These are phyloP conservation scores for Plasmopara halstedii DNA, from an alignment of 352 stramenopile genomes.

Conservation along the genomic window DNA sequence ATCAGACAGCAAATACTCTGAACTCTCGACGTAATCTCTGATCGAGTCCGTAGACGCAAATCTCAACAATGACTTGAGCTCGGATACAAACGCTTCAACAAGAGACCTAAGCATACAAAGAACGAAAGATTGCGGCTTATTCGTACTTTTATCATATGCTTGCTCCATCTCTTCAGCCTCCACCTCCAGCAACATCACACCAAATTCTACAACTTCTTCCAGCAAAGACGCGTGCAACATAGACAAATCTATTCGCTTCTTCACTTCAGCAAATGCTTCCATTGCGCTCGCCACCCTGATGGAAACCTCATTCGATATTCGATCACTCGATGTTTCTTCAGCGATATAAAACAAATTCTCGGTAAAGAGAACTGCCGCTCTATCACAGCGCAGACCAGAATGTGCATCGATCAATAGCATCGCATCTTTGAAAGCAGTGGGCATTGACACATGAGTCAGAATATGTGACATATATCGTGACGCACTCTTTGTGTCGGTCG, in stretches of 20 bases:
- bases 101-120: conserved; percentile 32
- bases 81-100: conserved; percentile 21
- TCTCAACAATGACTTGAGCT: conserved; percentile 19
- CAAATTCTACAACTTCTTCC: conserved; percentile 48
- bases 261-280: conserved; percentile 34
- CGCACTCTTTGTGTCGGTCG: conserved; percentile 40
- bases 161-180: conserved; percentile 11
- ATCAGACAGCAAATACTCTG: conserved; percentile 25
- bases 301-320: conserved; percentile 7
- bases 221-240: conserved; percentile 34
- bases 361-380: conserved; percentile 45
- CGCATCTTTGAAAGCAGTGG: conserved; percentile 44
- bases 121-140: conserved; percentile 15
- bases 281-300: conserved; percentile 12
- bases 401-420: conserved; percentile 59
- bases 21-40: conserved; percentile 14
- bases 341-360: conserved; percentile 49
- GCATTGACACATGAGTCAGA: conserved; percentile 35
- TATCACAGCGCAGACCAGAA: conserved; percentile 39
- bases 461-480: conserved; percentile 51
- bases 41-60: conserved; percentile 14
- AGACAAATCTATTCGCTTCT: conserved; percentile 20
- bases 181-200: conserved; percentile 35
- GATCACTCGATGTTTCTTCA: neutral
- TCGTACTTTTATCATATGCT: neutral